Conservation (phyloP, 768 basidiomycete species). For the Serpula lacrymans region DNA sequence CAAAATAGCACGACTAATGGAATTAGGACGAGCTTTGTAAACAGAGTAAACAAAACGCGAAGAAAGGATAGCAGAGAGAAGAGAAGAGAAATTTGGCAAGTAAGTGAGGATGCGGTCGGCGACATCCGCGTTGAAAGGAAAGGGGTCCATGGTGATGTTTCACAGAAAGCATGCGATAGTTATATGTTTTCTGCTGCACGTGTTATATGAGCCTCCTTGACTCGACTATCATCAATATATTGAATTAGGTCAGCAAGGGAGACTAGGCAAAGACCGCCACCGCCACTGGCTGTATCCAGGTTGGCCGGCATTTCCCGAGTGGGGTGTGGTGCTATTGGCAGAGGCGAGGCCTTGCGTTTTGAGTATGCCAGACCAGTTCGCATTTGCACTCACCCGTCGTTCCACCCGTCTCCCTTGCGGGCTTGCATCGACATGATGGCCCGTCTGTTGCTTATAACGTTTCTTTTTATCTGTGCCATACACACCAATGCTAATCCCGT, state of each 20-base stretch:
- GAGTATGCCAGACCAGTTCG: no score
- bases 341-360: no score
- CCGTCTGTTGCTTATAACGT: slow-evolving; percentile 1
- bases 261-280: no score
- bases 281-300: no score
- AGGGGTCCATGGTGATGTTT: no score
- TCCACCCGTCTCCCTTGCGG: slow-evolving; percentile 1
- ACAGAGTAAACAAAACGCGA: slow-evolving; percentile 28
- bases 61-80: slow-evolving; percentile 22
- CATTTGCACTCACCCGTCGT: background rate
- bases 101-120: slow-evolving; percentile 25
- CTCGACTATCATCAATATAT: no score
- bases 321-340: no score
- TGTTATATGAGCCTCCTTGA: no score
- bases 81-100: slow-evolving; percentile 25
- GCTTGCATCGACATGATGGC: slow-evolving; percentile 18
- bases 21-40: slow-evolving; percentile 26
- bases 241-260: no score
- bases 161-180: no score
- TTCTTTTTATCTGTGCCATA: slow-evolving; percentile 7
- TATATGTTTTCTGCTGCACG: no score
- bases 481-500: slow-evolving; percentile 6
- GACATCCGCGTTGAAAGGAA: slow-evolving; percentile 28
- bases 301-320: no score
- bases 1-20: slow-evolving; percentile 27